These are phyloP conservation scores for Kuraishia capsulata DNA, from an alignment of 805 yeast genomes.

Conservation along the genomic window DNA sequence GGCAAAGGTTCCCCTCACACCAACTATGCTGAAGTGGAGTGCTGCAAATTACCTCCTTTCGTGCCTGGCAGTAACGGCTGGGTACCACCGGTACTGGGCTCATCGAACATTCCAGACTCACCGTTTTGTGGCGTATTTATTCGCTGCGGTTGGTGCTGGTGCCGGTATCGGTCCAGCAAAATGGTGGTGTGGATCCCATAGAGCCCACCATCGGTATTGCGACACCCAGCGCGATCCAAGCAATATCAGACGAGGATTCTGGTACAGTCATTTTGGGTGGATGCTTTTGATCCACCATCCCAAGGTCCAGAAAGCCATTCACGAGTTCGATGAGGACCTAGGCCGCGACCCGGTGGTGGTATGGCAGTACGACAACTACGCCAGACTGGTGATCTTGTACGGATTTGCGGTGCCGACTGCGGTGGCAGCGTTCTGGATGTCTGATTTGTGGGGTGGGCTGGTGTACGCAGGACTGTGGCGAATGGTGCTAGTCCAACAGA, in stretches of 20 bases:
- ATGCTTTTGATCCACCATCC: slow-evolving; percentile 60
- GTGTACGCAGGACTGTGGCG: slow-evolving; percentile 68
- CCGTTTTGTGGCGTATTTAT: slow-evolving; percentile 33
- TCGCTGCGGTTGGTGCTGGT: slow-evolving; percentile 59
- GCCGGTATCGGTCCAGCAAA: slow-evolving; percentile 69
- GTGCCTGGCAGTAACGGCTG: slow-evolving; percentile 70
- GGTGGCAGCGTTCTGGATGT: slow-evolving; percentile 37
- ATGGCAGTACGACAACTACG: slow-evolving; percentile 70
- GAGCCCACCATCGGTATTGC: slow-evolving; percentile 84
- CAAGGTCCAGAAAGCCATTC: slow-evolving; percentile 31
- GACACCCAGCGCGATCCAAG: slow-evolving; percentile 90
- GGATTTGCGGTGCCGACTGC: slow-evolving; percentile 57
- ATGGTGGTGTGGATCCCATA: slow-evolving; percentile 77
- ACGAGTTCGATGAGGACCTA: slow-evolving; percentile 55
- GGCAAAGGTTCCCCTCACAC: slow-evolving; percentile 29
- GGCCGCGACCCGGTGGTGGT: slow-evolving; percentile 44
- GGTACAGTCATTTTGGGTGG: slow-evolving; percentile 88
- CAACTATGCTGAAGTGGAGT: slow-evolving; percentile 45
- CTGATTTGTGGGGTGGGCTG: slow-evolving; percentile 65
- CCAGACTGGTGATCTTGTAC: slow-evolving; percentile 41
- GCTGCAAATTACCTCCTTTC: slow-evolving; percentile 47
- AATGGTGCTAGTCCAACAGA: slow-evolving; percentile 69
- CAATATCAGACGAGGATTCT: slow-evolving; percentile 69
- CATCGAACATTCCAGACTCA: slow-evolving; percentile 44
- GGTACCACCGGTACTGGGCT: slow-evolving; percentile 75